These are phyloP conservation scores for Dianthus caryophyllus DNA, from an alignment of 148 eudicot genomes.

Conservation along the genomic window DNA sequence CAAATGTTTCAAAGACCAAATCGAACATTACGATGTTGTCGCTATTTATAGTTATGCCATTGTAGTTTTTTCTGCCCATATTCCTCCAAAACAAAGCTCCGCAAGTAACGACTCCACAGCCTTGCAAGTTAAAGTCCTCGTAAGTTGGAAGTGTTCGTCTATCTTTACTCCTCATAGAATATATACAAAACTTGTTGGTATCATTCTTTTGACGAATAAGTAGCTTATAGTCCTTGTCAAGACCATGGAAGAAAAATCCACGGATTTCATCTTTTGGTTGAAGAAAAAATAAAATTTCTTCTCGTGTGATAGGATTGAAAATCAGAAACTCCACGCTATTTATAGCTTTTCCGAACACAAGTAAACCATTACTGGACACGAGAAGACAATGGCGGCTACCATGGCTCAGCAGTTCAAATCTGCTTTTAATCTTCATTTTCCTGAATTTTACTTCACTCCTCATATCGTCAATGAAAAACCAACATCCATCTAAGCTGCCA, in stretches of 20 bases:
- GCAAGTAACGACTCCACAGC: background rate
- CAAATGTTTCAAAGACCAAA: too few species aligned
- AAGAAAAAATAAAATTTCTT: background rate
- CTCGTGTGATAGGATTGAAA: background rate
- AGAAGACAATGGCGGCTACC: background rate
- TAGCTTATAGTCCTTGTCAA: background rate
- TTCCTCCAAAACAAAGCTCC: background rate
- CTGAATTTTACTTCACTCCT: background rate
- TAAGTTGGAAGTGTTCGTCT: background rate
- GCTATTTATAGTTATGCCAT: background rate
- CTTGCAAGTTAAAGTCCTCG: background rate
- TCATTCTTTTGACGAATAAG: background rate
- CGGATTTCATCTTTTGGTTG: background rate
- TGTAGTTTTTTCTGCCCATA: background rate
- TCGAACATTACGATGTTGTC: too few species aligned
- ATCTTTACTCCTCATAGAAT: background rate
- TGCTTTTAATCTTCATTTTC: background rate
- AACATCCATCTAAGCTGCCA: background rate
- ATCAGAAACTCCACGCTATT: background rate
- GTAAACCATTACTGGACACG: background rate
- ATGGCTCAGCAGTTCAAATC: background rate
- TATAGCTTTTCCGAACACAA: background rate
- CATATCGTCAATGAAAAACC: background rate
- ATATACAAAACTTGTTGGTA: background rate
- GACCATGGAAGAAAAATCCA: background rate